Base-by-base conservation (phyloP, 768 basidiomycete species). In the Termitomyces sp. region DNA sequence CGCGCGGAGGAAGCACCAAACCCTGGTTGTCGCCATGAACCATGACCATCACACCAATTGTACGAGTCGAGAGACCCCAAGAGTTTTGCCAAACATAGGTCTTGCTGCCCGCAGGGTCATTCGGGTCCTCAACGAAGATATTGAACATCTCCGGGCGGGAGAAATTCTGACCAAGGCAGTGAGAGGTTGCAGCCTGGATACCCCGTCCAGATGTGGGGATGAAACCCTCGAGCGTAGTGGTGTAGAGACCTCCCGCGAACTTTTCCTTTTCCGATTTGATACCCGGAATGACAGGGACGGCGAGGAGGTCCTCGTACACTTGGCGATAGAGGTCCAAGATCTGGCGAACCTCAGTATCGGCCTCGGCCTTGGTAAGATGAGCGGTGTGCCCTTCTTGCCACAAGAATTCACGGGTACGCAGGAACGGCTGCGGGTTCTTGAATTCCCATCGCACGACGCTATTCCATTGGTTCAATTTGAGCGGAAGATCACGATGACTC, bases 311-410 rank as follows among this genome's bases (percentile, higher is more conserved):
- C 70, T 96, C 92, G 73, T 94, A 99, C 7, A 98, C 91, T 54
- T 85, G 88, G 32, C 91, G 87, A 75, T 99, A 99, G 58, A 98
- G 86, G 53, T 97, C 94, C 63, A 99, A 88, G 63, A 99, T 98
- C 54, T 96, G 82, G 18, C 81, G 84, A 15, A 98, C 97, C 73
- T 98, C 97, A 48, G 73, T 76, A 64, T 93, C 97, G 23, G 96
- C 96, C 70, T 98, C 96, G 3, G 76, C 67, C 71, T 95, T 89
- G 60, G 89, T 91, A 41, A 95, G 79, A 72, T 89, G 85, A 3
- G 97, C 96, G 9, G 97, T 98, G 76, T 99, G 97, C 35, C 97
- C 97, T 72, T 99, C 97, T 75, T 99, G 97, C 97, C 97, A 99
- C n/a, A 99, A 78, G 81, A 98, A 99, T 75, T 99, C 97, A 68